These are phyloP conservation scores for Graphilbum fragrans DNA, from an alignment of 2,329 filamentous ascomycete species.

Conservation along the genomic window DNA sequence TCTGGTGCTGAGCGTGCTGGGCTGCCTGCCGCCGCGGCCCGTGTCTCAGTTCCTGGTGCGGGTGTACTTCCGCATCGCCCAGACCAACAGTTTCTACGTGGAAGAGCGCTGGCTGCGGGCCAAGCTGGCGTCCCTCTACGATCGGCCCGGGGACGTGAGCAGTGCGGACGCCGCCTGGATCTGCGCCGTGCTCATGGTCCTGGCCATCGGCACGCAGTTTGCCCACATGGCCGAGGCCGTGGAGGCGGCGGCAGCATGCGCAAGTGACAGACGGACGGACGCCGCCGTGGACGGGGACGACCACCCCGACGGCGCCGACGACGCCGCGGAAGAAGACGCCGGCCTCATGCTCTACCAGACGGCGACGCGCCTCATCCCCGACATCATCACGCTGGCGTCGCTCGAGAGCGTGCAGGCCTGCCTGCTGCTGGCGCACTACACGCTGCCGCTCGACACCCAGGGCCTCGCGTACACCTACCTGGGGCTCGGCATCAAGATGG, in stretches of 20 bases:
- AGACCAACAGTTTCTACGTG: conserved; percentile 36
- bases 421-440: conserved; percentile 41
- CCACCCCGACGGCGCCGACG: conserved; percentile 23
- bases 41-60: conserved; percentile 33
- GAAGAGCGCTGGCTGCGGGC: conserved; percentile 28
- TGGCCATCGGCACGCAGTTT: conserved; percentile 39
- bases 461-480: conserved; percentile 45
- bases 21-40: conserved; percentile 31
- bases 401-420: conserved; percentile 47
- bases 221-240: conserved; percentile 34
- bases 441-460: conserved; percentile 41
- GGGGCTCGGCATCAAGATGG: conserved; percentile 41
- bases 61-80: conserved; percentile 33
- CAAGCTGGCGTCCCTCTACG: conserved; percentile 28
- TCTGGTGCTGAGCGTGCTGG: conserved; percentile 23
- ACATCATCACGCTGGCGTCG: conserved; percentile 43
- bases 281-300: conserved; percentile 20
- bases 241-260: conserved; percentile 12
- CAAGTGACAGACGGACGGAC: too few relatives aligned
- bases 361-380: conserved; percentile 39
- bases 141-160: conserved; percentile 22
- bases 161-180: conserved; percentile 28
- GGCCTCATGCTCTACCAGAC: conserved; percentile 45
- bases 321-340: conserved; percentile 24
- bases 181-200: conserved; percentile 31